phyloP scores from a whole-genome alignment of 768 basidiomycete species.

The Tremella fuciformis region DNA sequence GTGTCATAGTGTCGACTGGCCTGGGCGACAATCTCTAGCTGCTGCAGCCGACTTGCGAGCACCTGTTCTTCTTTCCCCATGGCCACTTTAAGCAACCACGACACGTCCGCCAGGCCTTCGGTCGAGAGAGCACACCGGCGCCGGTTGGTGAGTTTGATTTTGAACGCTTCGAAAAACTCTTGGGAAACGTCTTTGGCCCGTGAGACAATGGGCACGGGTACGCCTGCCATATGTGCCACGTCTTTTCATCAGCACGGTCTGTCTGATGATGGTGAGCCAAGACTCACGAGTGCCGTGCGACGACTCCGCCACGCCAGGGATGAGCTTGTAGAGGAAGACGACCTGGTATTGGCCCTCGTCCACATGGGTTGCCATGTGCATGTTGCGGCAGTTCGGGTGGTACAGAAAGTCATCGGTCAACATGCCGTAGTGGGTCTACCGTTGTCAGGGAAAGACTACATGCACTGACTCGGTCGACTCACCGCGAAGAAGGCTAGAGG shows the following conservation, averaged over 20 bases:
- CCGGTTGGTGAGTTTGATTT: conserved; percentile 61
- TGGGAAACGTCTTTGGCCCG: conserved; percentile 82
- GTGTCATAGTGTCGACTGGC: conserved; percentile 2
- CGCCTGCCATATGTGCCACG: conserved; percentile 91
- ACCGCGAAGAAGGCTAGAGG: conserved; percentile 88
- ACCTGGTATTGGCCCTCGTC: conserved; percentile 74
- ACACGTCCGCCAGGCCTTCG: conserved; percentile 84
- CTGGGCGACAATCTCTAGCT: conserved; percentile 1
- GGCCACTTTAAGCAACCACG: conserved; percentile 60
- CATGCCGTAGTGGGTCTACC: conserved; percentile 83
- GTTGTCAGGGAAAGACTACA: neutral
- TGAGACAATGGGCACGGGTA: conserved; percentile 73
- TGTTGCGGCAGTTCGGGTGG: conserved; percentile 86
- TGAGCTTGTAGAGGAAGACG: conserved; percentile 90
- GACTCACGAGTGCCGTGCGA: conserved; percentile 51
- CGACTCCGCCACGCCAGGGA: conserved; percentile 54
- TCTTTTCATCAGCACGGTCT: conserved; percentile 23
- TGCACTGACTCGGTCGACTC: conserved; percentile 5
- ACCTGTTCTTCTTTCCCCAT: conserved; percentile 3
- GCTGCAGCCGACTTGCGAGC: neutral
- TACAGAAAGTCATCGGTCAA: conserved; percentile 90
- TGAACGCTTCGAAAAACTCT: conserved; percentile 85
- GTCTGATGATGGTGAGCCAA: neutral
- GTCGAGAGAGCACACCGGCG: conserved; percentile 65
- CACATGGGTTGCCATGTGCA: conserved; percentile 93